Evolutionary conservation across 768 basidiomycete species (phyloP).

Genomic region (Trichaptum fuscoviolaceum): DNA sequence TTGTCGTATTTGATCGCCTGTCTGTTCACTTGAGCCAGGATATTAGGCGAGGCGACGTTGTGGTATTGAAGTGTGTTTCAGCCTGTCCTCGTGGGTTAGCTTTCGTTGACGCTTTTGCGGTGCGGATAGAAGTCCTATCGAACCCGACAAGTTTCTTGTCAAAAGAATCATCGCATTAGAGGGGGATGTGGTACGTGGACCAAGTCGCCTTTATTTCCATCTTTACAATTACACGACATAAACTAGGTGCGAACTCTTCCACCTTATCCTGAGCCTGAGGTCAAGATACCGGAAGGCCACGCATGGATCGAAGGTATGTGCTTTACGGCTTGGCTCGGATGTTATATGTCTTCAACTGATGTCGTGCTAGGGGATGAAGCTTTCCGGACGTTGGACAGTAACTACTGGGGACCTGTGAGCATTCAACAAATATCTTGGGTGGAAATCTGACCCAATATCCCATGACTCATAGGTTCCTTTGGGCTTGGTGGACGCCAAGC

Average conservation of each 20-base stretch:
- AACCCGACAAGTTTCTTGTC: constrained; percentile 48
- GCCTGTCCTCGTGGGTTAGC: background rate
- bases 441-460: background rate
- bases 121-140: constrained; percentile 48
- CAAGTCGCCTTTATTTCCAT: background rate
- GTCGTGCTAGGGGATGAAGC: constrained; percentile 51
- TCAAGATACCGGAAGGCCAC: constrained; percentile 55
- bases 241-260: constrained; percentile 54
- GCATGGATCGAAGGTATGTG: constrained; percentile 69
- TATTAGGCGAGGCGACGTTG: constrained; percentile 55
- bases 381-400: constrained; percentile 67
- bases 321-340: constrained; percentile 2
- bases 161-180: constrained; percentile 63
- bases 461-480: constrained; percentile 20
- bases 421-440: background rate
- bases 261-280: constrained; percentile 53
- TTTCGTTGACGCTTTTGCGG: background rate
- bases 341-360: constrained; percentile 3
- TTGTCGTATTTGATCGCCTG: constrained; percentile 57
- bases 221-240: background rate
- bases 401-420: constrained; percentile 63
- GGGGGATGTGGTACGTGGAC: constrained; percentile 41
- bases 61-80: constrained; percentile 46
- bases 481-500: constrained; percentile 23
- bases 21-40: constrained; percentile 30